Percentiles rank a stretch among this genome's conserved stretches.
These are phyloP conservation scores for Skeletonema menzelii DNA, from an alignment of 108 stramenopile species.

Conservation along the genomic window DNA sequence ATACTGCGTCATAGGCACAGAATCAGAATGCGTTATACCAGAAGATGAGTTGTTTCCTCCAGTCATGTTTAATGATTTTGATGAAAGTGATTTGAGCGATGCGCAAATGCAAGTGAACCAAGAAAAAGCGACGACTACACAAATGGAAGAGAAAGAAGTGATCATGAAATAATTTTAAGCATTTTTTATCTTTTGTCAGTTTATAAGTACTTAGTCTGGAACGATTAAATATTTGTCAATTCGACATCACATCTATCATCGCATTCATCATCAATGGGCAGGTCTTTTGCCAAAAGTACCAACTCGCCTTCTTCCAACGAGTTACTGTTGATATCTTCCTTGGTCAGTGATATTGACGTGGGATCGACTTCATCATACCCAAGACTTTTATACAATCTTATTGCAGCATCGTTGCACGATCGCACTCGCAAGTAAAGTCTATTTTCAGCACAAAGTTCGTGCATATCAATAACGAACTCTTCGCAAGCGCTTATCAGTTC, in stretches of 20 bases:
- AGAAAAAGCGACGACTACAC: neutral
- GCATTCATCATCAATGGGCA: slow-evolving; percentile 3
- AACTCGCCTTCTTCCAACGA: slow-evolving; percentile 50
- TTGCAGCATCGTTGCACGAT: slow-evolving; percentile 55
- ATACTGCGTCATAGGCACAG: slow-evolving; percentile 2
- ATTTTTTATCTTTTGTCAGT: neutral
- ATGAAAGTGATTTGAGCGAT: neutral
- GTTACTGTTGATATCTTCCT: slow-evolving; percentile 44
- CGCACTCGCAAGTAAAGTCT: slow-evolving; percentile 60
- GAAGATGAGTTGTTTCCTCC: slow-evolving; percentile 24
- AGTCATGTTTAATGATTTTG: slow-evolving; percentile 4
- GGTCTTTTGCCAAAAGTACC: slow-evolving; percentile 29
- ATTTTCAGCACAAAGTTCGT: slow-evolving; percentile 19
- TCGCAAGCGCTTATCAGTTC: slow-evolving; percentile 59
- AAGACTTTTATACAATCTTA: slow-evolving; percentile 51
- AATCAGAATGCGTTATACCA: neutral
- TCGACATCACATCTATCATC: neutral
- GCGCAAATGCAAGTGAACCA: neutral
- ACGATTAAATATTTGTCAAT: neutral
- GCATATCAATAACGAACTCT: slow-evolving; percentile 40
- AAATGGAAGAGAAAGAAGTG: neutral
- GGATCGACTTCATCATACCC: slow-evolving; percentile 54
- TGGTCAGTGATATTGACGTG: slow-evolving; percentile 22
- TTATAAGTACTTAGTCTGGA: neutral
- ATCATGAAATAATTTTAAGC: neutral